Base-by-base conservation (phyloP, 169 alveolate species). In the Cryptosporidium parvum region DNA sequence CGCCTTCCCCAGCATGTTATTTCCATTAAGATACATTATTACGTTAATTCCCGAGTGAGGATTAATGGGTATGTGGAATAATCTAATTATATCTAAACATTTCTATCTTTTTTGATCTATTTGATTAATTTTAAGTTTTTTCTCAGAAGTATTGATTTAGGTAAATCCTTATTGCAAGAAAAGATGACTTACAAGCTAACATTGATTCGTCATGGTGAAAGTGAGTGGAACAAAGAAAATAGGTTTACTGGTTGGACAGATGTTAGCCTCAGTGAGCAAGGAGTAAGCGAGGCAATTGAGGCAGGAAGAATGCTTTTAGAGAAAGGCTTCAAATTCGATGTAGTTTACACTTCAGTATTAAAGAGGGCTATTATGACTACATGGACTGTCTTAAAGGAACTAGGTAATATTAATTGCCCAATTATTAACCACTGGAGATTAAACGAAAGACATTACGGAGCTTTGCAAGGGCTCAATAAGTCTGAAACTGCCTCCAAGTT, bases 241-340 rank as follows among this genome's bases (percentile, higher is more conserved):
- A 93, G 98, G 73, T 97, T 98, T 93, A 97, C 99, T 1, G 99
- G 99, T 16, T 98, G 99, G 99, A 97, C 98, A 33, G 99, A 98
- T 92, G 99, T 97, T 16, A 95, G 96, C 44, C 95, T 98, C 71
- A 93, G 98, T 42, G 96, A 95, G 73, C 93, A 92, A 56, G 99
- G 99, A 61, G 91, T 95, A 62, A 89, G 95, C 75, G 99, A 98
- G 93, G 99, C 99, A 21, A 91, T 92, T 93, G 92, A 86, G 39
- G 93, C 72, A 59, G 99, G 98, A n/a, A 92, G 96, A 73, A 87
- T 94, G 45, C 84, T 98, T 52, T 94, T 94, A 85, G 95, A 93
- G 52, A 94, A 95, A 85, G 96, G 97, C 62, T 95, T 91, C 84
- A 73, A 89, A 53, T 97, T 98, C 86, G 99, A 98, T 87, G 91